A percentile compares a stretch with the other conserved stretches of the same genome.
Conservation (phyloP, 768 basidiomycete genomes). For the Termitomyces sp. region DNA sequence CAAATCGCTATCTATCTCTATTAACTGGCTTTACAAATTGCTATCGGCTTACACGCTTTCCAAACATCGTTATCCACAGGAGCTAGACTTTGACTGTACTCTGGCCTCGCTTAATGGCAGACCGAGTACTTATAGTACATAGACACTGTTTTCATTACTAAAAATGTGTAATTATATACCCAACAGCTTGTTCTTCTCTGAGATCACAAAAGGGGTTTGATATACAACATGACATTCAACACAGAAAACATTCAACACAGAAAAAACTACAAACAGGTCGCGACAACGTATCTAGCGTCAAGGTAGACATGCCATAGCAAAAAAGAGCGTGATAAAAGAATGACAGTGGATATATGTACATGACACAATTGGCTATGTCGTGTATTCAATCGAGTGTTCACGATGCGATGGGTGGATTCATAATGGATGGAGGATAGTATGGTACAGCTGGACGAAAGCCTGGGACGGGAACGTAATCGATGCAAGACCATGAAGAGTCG, state of each 20-base stretch:
- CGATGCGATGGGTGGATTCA: neutral
- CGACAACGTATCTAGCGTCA: conserved; percentile 10
- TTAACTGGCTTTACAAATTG: neutral
- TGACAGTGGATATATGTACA: neutral
- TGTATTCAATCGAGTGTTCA: neutral
- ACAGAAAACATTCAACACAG: neutral
- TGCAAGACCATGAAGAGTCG: neutral
- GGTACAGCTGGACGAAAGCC: conserved; percentile 1
- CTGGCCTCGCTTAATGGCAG: neutral
- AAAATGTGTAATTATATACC: neutral
- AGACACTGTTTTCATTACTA: neutral
- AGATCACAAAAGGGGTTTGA: neutral
- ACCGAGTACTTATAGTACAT: neutral
- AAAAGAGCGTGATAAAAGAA: conserved; percentile 8
- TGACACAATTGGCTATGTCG: neutral
- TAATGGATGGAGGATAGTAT: neutral
- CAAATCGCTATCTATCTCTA: conserved; percentile 2
- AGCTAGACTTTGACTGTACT: neutral
- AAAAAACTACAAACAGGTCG: conserved; percentile 1
- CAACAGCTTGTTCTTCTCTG: neutral
- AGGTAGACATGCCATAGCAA: conserved; percentile 11
- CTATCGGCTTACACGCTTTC: neutral
- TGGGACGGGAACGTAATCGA: neutral
- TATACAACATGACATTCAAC: conserved; percentile 6
- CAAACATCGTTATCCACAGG: neutral